phyloP scores from a whole-genome alignment of 2,329 filamentous ascomycete genomes.

The Periconia macrospinosa region DNA sequence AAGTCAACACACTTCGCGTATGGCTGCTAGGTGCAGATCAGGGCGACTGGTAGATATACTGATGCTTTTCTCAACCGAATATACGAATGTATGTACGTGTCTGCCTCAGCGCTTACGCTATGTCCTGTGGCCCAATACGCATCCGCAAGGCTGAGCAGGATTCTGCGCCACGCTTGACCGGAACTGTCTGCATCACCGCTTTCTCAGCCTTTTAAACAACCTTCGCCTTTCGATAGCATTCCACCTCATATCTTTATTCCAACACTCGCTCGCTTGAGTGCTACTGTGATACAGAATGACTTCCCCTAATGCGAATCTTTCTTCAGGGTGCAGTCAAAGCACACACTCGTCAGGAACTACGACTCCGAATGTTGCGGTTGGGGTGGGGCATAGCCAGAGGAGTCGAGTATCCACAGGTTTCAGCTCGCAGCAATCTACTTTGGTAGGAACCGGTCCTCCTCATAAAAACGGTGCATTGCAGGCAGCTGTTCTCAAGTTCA shows the following conservation, averaged over 20 bases:
- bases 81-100: background rate
- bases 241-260: background rate
- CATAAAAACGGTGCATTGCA: constrained; percentile 12
- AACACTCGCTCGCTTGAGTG: background rate
- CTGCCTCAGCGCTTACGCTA: constrained; percentile 4
- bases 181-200: background rate
- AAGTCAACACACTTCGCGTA: background rate
- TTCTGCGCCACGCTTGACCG: constrained; percentile 7
- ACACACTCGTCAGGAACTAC: background rate
- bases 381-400: background rate
- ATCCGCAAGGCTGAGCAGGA: constrained; percentile 8
- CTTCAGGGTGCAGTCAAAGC: background rate
- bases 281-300: background rate
- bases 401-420: constrained; percentile 15
- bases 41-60: background rate
- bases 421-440: constrained; percentile 18
- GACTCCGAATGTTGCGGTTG: too few relatives aligned
- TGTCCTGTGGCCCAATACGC: background rate
- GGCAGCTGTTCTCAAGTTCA: constrained; percentile 16
- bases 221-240: background rate
- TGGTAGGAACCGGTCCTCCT: constrained; percentile 4
- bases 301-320: background rate
- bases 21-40: background rate
- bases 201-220: background rate
- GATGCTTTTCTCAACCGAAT: background rate